phyloP scores from a whole-genome alignment of 2,329 filamentous ascomycete genomes.

The Knufia petricola region DNA sequence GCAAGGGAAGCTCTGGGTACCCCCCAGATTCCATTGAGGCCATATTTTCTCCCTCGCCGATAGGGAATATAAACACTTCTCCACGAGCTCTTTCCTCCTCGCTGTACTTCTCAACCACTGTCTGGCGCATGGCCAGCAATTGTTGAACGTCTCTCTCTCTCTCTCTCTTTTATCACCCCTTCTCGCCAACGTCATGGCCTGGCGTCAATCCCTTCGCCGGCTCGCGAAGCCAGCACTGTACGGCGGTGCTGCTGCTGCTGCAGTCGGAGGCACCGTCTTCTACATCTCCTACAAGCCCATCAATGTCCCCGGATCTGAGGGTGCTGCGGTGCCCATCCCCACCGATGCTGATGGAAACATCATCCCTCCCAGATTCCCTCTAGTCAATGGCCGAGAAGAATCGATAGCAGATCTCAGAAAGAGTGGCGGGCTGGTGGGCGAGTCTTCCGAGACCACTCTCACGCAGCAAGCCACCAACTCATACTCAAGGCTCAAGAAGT shows the following conservation, averaged over 20 bases:
- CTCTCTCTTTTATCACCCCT: background rate
- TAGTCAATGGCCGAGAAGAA: slow-evolving; percentile 40
- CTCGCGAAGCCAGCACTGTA: slow-evolving; percentile 51
- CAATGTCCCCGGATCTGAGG: slow-evolving; percentile 54
- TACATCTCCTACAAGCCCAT: slow-evolving; percentile 55
- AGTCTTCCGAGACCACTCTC: slow-evolving; percentile 14
- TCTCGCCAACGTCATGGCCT: slow-evolving; percentile 2
- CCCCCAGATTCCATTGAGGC: background rate
- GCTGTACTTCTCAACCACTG: background rate
- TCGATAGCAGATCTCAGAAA: slow-evolving; percentile 44
- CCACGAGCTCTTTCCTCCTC: background rate
- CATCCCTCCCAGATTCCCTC: slow-evolving; percentile 42
- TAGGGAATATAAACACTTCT: slow-evolving; percentile 1
- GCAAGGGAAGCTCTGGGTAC: background rate
- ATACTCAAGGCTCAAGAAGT: slow-evolving; percentile 18
- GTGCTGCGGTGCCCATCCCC: slow-evolving; percentile 53
- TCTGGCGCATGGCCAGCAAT: background rate
- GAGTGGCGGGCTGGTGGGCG: slow-evolving; percentile 28
- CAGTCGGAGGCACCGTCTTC: slow-evolving; percentile 44
- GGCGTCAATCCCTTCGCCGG: slow-evolving; percentile 27
- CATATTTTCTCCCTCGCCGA: background rate
- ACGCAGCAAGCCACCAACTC: slow-evolving; percentile 16
- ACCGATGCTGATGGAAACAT: slow-evolving; percentile 51
- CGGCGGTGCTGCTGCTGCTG: slow-evolving; percentile 45
- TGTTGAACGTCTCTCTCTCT: background rate